Evolutionary conservation across 768 basidiomycete genomes (phyloP).

Genomic region (Exsudoporus frostii): DNA sequence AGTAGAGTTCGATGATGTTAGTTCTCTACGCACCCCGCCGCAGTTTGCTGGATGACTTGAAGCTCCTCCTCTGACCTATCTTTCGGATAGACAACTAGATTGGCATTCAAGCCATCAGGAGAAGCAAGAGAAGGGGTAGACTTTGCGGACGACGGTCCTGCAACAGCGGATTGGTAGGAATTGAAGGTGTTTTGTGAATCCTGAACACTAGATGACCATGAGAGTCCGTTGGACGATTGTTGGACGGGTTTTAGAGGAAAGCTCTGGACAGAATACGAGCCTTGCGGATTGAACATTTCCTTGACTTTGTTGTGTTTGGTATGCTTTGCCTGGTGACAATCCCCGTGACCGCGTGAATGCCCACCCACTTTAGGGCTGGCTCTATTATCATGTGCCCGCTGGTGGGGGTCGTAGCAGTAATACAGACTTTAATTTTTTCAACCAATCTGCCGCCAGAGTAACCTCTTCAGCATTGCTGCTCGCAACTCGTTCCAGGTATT

Average conservation of each 20-base stretch:
- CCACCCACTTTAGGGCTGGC: constrained; percentile 32
- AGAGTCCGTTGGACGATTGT: neutral
- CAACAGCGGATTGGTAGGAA: constrained; percentile 7
- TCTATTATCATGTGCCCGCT: neutral
- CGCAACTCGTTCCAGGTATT: constrained; percentile 71
- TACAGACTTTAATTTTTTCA: constrained; percentile 53
- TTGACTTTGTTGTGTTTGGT: constrained; percentile 37
- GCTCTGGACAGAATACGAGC: constrained; percentile 29
- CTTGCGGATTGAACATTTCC: constrained; percentile 32
- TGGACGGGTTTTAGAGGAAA: constrained; percentile 21
- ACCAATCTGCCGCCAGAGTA: constrained; percentile 63
- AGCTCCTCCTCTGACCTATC: constrained; percentile 51
- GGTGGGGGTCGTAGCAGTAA: constrained; percentile 20
- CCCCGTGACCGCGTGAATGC: constrained; percentile 38
- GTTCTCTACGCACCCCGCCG: constrained; percentile 44
- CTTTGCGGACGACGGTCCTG: constrained; percentile 29
- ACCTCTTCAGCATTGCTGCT: constrained; percentile 82
- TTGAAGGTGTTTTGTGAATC: constrained; percentile 2
- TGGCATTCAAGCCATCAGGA: constrained; percentile 26
- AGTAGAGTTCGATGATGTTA: constrained; percentile 6
- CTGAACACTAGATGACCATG: constrained; percentile 2
- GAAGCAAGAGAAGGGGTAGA: constrained; percentile 2
- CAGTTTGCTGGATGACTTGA: constrained; percentile 43
- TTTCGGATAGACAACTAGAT: constrained; percentile 25
- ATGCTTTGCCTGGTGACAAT: constrained; percentile 35